A percentile compares a stretch with the other conserved stretches of the same genome.
phyloP scores from a whole-genome alignment of 2,329 filamentous ascomycete species.

The Aspergillus novoparasiticus region DNA sequence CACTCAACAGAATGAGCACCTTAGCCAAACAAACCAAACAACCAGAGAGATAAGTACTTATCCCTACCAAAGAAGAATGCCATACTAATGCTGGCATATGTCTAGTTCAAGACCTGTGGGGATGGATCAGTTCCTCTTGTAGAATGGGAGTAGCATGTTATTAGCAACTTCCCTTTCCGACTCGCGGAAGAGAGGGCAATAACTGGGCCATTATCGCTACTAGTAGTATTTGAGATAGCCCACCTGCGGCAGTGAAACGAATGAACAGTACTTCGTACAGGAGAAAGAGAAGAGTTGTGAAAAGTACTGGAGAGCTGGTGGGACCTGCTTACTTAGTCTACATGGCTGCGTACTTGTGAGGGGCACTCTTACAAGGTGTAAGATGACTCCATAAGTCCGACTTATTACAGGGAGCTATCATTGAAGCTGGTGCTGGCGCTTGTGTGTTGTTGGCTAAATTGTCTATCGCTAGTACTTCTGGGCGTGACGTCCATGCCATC shows the following conservation, averaged over 20 bases:
- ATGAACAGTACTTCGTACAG: background rate
- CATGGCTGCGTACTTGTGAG: background rate
- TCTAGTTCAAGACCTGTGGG: background rate
- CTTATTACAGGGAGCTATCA: background rate
- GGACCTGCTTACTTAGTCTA: too few species aligned
- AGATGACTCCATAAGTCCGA: background rate
- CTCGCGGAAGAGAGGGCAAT: background rate
- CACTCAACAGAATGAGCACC: background rate
- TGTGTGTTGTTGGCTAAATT: background rate
- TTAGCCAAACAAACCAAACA: background rate
- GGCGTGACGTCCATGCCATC: background rate
- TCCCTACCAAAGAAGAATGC: background rate
- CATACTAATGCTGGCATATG: background rate
- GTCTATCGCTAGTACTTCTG: background rate
- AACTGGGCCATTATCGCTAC: background rate
- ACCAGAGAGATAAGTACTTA: background rate
- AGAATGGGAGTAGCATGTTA: background rate
- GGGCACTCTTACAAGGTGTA: background rate
- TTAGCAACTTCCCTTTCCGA: background rate
- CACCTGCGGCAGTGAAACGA: background rate
- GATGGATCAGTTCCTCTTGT: background rate
- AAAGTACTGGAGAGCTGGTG: background rate
- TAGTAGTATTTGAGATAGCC: background rate
- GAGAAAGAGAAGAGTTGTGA: background rate
- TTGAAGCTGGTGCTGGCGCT: background rate